Evolutionary conservation across 106 monocot genomes (phyloP).

Genomic region (Dendrobium huoshanense): DNA sequence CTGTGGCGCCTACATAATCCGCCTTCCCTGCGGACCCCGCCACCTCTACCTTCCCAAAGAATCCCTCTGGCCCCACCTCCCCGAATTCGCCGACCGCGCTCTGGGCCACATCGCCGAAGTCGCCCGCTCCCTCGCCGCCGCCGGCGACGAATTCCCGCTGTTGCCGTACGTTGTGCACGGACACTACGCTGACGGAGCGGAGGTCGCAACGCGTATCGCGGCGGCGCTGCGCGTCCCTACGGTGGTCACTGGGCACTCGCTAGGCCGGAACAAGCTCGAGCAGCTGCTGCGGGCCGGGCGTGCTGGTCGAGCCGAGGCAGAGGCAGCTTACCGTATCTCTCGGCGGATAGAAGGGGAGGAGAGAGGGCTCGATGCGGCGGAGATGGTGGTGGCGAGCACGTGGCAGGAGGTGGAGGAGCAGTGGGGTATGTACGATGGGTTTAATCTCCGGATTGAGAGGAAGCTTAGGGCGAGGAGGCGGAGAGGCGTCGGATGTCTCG

Average conservation of each 20-base stretch:
- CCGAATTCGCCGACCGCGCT: conserved; percentile 76
- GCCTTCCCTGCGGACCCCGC: conserved; percentile 58
- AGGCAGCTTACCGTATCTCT: conserved; percentile 49
- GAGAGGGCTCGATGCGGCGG: conserved; percentile 51
- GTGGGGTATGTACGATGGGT: conserved; percentile 78
- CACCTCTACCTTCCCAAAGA: conserved; percentile 63
- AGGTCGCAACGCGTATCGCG: conserved; percentile 44
- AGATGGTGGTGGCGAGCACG: conserved; percentile 75
- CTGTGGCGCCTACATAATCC: conserved; percentile 69
- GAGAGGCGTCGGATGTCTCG: conserved; percentile 58
- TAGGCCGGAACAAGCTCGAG: conserved; percentile 82
- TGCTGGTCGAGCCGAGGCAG: conserved; percentile 38
- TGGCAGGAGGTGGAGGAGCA: conserved; percentile 82
- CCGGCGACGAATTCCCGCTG: conserved; percentile 16
- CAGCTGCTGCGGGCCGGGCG: conserved; percentile 66
- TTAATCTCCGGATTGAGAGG: conserved; percentile 54
- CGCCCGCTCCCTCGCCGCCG: conserved; percentile 28
- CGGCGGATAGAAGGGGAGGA: conserved; percentile 73
- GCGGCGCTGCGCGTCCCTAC: conserved; percentile 57
- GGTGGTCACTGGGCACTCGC: conserved; percentile 77
- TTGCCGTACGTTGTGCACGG: conserved; percentile 80
- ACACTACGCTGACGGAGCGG: conserved; percentile 73
- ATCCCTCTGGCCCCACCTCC: conserved; percentile 70
- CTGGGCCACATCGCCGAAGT: conserved; percentile 62
- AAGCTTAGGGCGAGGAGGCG: conserved; percentile 48